These are phyloP conservation scores for Xylaria sp. DNA, from an alignment of 2,329 filamentous ascomycete genomes.

Conservation along the genomic window DNA sequence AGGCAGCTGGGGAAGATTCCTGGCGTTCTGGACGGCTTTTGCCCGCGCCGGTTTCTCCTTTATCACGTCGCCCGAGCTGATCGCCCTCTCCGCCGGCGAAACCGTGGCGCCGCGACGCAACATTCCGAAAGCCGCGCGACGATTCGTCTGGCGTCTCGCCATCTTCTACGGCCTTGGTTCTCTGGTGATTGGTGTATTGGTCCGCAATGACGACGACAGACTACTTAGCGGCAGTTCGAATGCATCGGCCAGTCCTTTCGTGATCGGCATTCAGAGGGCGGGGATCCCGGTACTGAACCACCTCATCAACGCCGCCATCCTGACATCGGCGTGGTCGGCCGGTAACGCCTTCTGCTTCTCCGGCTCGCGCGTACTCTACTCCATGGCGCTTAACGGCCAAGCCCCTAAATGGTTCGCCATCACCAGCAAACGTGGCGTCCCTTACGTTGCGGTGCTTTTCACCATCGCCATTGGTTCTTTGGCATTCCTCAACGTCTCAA, in stretches of 20 bases:
- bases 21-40: conserved; percentile 68
- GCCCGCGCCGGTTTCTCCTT: conserved; percentile 71
- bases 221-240: conserved; percentile 69
- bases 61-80: conserved; percentile 71
- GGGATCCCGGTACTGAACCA: conserved; percentile 72
- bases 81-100: conserved; percentile 73
- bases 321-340: conserved; percentile 73
- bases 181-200: conserved; percentile 70
- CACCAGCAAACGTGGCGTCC: conserved; percentile 71
- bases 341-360: conserved; percentile 73
- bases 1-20: conserved; percentile 64
- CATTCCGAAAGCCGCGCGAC: conserved; percentile 72
- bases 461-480: conserved; percentile 72
- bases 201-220: conserved; percentile 71
- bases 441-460: conserved; percentile 64
- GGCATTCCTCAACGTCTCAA: conserved; percentile 75
- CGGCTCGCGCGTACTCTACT: conserved; percentile 75
- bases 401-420: conserved; percentile 70
- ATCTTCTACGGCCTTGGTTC: conserved; percentile 73
- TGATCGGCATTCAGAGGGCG: conserved; percentile 73
- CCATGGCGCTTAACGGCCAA: conserved; percentile 73
- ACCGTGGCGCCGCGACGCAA: conserved; percentile 71
- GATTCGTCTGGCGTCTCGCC: conserved; percentile 70
- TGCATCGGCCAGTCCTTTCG: conserved; percentile 71
- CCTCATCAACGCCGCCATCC: conserved; percentile 74